Base-by-base conservation (phyloP, 108 stramenopile genomes). In the Cyclotella kingstonii region DNA sequence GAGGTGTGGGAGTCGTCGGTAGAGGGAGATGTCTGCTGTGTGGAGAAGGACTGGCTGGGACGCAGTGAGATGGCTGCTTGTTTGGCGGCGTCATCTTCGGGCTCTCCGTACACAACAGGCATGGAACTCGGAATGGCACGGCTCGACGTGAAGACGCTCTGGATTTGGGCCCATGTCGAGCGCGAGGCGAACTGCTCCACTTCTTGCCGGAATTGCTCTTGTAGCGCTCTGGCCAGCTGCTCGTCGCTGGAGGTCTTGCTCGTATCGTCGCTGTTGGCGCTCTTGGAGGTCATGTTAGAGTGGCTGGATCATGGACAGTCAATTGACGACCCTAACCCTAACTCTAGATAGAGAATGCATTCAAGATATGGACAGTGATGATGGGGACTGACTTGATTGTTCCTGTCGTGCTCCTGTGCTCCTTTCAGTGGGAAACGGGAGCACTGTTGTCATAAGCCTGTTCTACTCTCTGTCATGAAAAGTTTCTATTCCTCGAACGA, bases 141-240 rank as follows among this genome's bases (percentile, higher is more conserved):
- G 15, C 27, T 35, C 2, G 58, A 44, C 18, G 58, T 60, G 23
- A 60, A 60, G 7, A 60, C 11, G 10, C n/a, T 23, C 17, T 60
- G 58, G 21, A 60, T 45, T 4, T 60, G 4, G 19, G 14, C 8
- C 48, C 48, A 49, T 4, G 47, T 22, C 15, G 44, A 35, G 19
- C 21, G 14, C 1, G 33, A 38, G 5, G 47, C 48, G 34, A 49
- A 39, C 49, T 62, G 60, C 49, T 62, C 48, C 19, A 62, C 22
- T 45, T 62, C 60, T 1, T 11, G 60, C 10, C 36, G 60, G 46
- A 62, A 62, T 62, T 62, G 47, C 5, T 62, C 48, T 49, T 62
- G 60, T 3, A 62, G 60, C 21, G 40, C 22, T 8, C 47, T 34
- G 22, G 60, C 60, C 34, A 62, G 45, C 14, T 48, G 22, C 39